phyloP scores from a whole-genome alignment of 163 green algal species.

The Picocystis sp. region DNA sequence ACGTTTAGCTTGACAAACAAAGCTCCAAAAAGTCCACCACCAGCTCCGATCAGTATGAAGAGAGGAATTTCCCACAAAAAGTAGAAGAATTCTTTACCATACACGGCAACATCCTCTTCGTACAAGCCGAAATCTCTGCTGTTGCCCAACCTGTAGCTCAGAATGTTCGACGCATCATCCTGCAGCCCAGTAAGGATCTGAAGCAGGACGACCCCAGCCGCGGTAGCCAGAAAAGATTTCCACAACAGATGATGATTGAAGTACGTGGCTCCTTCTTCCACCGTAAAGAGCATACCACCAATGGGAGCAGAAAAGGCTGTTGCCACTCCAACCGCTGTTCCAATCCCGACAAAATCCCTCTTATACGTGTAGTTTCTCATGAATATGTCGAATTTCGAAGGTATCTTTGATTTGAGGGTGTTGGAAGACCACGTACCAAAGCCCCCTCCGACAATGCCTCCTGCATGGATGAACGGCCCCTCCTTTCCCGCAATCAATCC shows the following conservation, averaged over 20 bases:
- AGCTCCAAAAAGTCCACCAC: slow-evolving; percentile 34
- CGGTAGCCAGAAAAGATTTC: slow-evolving; percentile 49
- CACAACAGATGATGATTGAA: slow-evolving; percentile 45
- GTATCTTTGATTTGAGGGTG: slow-evolving; percentile 14
- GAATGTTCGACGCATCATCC: slow-evolving; percentile 12
- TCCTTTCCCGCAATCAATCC: slow-evolving; percentile 57
- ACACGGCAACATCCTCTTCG: slow-evolving; percentile 35
- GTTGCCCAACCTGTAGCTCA: slow-evolving; percentile 17
- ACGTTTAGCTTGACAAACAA: slow-evolving; percentile 43
- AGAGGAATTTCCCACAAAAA: slow-evolving; percentile 57
- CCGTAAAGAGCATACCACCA: slow-evolving; percentile 54
- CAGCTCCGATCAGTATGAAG: slow-evolving; percentile 35
- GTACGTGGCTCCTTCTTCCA: slow-evolving; percentile 47
- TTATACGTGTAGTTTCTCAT: slow-evolving; percentile 21
- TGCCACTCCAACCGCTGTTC: slow-evolving; percentile 52
- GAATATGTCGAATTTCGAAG: slow-evolving; percentile 16
- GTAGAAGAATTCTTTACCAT: slow-evolving; percentile 40
- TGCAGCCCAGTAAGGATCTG: slow-evolving; percentile 13
- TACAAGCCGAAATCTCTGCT: slow-evolving; percentile 39
- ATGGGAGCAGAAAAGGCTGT: slow-evolving; percentile 60
- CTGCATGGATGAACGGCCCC: slow-evolving; percentile 55
- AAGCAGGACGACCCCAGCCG: slow-evolving; percentile 35
- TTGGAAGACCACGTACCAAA: slow-evolving; percentile 29
- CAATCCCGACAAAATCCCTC: slow-evolving; percentile 60
- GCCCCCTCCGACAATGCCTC: slow-evolving; percentile 36